Evolutionary conservation across 441 rosid species (phyloP).

Genomic region (Syzygium malaccense): DNA sequence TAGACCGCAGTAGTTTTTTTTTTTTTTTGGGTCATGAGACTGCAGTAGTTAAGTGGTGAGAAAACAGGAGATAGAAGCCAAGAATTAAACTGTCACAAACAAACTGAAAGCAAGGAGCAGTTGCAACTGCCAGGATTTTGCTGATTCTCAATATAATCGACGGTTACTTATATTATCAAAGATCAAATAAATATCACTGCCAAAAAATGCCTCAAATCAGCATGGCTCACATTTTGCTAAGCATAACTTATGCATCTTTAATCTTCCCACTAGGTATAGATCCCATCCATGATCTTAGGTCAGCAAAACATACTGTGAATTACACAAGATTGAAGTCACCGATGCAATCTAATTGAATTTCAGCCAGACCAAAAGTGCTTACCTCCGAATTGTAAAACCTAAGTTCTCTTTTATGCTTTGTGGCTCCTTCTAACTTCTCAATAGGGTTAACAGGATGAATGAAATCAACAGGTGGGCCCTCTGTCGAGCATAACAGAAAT

Average conservation of each 20-base stretch:
- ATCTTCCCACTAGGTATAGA: not conserved
- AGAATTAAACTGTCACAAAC: not conserved
- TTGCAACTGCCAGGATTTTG: not conserved
- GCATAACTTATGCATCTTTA: not conserved
- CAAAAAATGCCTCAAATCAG: not conserved
- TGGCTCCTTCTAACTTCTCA: constrained; percentile 80
- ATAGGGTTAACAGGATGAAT: constrained; percentile 89
- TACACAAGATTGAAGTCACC: not conserved
- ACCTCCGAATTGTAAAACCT: constrained; percentile 87
- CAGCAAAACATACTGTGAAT: not conserved
- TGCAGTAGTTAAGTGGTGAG: not conserved
- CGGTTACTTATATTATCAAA: not conserved
- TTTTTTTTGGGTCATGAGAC: too few relatives aligned
- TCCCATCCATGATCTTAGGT: not conserved
- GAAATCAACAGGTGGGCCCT: constrained; percentile 80
- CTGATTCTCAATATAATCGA: not conserved
- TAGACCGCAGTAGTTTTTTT: not conserved
- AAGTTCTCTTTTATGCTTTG: constrained; percentile 53
- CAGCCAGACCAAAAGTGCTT: not conserved
- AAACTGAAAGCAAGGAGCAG: not conserved
- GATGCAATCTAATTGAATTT: not conserved
- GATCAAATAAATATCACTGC: not conserved
- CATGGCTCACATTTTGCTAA: not conserved
- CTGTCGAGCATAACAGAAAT: constrained; percentile 72
- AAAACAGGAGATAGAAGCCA: not conserved